These are phyloP conservation scores for Microdochium trichocladiopsis DNA, from an alignment of 2,329 filamentous ascomycete genomes.

Conservation along the genomic window DNA sequence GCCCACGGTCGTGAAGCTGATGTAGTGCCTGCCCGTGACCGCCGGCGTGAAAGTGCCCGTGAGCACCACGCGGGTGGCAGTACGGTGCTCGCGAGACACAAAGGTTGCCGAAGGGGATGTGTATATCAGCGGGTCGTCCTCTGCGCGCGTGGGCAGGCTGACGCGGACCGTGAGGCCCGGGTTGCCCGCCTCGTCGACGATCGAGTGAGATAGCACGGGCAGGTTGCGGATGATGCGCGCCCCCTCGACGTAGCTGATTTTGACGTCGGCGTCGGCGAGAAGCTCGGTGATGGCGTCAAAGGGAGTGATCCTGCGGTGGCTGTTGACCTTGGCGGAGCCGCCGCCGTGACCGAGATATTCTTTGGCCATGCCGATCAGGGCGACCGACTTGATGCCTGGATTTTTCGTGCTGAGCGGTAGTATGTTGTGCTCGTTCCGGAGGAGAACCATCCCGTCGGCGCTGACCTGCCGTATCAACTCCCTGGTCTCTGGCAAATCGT, in stretches of 20 bases:
- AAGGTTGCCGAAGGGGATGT: slow-evolving; percentile 47
- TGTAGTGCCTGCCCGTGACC: slow-evolving; percentile 46
- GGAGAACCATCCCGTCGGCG: slow-evolving; percentile 62
- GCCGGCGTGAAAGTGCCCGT: slow-evolving; percentile 54
- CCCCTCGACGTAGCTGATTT: neutral
- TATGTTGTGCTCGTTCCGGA: slow-evolving; percentile 62
- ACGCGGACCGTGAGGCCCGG: neutral
- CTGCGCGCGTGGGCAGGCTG: neutral
- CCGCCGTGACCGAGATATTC: slow-evolving; percentile 53
- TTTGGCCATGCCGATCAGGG: slow-evolving; percentile 53
- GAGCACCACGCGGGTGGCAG: slow-evolving; percentile 51
- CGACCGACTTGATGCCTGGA: slow-evolving; percentile 41
- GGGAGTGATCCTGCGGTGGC: slow-evolving; percentile 65
- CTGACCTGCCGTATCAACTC: slow-evolving; percentile 60
- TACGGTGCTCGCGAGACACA: slow-evolving; percentile 48
- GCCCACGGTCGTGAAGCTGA: slow-evolving; percentile 44
- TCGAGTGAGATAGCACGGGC: neutral
- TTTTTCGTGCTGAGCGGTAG: slow-evolving; percentile 52
- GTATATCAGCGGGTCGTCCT: slow-evolving; percentile 58
- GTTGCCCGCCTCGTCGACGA: neutral
- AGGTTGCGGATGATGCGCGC: neutral
- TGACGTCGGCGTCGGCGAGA: slow-evolving; percentile 22
- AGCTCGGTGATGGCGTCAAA: slow-evolving; percentile 62
- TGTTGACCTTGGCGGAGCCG: slow-evolving; percentile 51
- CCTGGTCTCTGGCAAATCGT: slow-evolving; percentile 55